Evolutionary conservation across 352 stramenopile species (phyloP).

Genomic region (Pythium graminicola): DNA sequence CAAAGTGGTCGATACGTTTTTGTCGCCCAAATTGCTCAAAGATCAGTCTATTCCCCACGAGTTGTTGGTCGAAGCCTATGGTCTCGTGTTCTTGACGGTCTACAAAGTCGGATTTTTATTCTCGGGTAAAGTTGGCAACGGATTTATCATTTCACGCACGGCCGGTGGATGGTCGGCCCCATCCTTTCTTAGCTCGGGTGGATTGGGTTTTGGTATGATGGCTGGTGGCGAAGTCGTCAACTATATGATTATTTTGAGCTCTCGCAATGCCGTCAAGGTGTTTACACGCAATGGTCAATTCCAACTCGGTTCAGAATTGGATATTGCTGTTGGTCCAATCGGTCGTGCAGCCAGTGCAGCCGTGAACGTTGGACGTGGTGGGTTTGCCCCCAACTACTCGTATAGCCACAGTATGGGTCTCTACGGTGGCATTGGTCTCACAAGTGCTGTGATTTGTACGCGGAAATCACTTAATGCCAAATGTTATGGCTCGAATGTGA

Average conservation of each 20-base stretch:
- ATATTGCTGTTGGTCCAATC: constrained; percentile 68
- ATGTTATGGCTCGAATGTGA: constrained; percentile 80
- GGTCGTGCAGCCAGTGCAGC: constrained; percentile 62
- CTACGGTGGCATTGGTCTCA: constrained; percentile 71
- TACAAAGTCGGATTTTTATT: constrained; percentile 81
- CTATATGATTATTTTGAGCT: constrained; percentile 86
- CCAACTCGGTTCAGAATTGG: constrained; percentile 66
- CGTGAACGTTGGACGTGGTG: constrained; percentile 70
- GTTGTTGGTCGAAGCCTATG: constrained; percentile 66
- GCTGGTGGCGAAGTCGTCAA: constrained; percentile 84
- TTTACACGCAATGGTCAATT: constrained; percentile 84
- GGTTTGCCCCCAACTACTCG: constrained; percentile 78
- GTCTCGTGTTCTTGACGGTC: constrained; percentile 82
- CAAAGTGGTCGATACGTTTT: constrained; percentile 64
- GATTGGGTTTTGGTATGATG: constrained; percentile 75
- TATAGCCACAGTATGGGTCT: constrained; percentile 80
- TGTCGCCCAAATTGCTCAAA: constrained; percentile 66
- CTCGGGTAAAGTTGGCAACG: constrained; percentile 79
- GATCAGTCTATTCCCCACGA: constrained; percentile 77
- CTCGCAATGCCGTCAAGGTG: constrained; percentile 54
- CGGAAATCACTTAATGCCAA: constrained; percentile 79
- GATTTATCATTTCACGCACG: constrained; percentile 66
- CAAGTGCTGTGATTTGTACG: constrained; percentile 79
- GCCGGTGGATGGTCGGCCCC: constrained; percentile 80
- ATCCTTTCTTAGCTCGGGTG: constrained; percentile 74